These are phyloP conservation scores for Starmerella sp. DNA, from an alignment of 805 yeast species.

Conservation along the genomic window DNA sequence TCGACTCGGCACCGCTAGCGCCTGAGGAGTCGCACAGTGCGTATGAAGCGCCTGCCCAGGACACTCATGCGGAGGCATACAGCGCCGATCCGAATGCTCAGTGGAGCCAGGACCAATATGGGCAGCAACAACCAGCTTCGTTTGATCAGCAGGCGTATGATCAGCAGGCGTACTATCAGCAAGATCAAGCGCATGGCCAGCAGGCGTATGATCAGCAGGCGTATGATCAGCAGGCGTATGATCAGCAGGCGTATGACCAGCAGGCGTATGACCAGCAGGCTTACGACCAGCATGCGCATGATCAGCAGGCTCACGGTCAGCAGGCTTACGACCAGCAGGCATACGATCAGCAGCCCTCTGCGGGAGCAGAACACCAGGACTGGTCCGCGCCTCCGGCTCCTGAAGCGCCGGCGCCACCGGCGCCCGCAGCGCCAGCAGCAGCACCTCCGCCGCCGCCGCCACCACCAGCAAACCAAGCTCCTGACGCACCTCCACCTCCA, in stretches of 20 bases:
- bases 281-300: no score
- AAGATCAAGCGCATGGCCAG: background rate
- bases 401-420: background rate
- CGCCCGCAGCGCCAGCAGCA: background rate
- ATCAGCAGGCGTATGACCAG: no score
- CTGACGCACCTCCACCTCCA: slow-evolving; percentile 15
- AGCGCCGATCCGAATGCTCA: no score
- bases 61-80: no score
- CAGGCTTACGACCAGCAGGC: no score
- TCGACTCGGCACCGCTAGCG: background rate
- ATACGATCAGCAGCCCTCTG: no score
- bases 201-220: background rate
- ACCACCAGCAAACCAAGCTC: slow-evolving; percentile 16
- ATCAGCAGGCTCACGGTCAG: no score
- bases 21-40: background rate
- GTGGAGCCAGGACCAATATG: no score
- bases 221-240: background rate
- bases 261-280: no score
- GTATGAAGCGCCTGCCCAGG: no score
- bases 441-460: background rate
- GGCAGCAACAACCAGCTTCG: no score
- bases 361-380: no score
- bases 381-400: background rate
- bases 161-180: slow-evolving; percentile 1
- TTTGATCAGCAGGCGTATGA: background rate